Evolutionary conservation across 345 rosid species (phyloP), one percentile per base, ranked within the genome.

Genomic region (Boechera divaricarpa): DNA sequence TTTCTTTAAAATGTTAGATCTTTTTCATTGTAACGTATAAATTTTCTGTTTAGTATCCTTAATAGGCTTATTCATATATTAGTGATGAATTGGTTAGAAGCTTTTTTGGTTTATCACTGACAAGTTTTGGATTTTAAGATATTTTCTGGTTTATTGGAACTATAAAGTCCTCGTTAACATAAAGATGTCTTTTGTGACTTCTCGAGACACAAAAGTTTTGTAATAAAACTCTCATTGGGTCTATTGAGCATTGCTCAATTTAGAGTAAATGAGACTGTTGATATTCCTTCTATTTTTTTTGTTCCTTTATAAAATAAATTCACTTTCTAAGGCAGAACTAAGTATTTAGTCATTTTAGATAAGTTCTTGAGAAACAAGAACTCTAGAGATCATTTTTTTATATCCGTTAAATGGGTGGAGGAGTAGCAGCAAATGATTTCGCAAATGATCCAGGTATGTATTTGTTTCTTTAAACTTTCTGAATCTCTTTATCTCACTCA

Each of bases 321-420:
- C 24, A 21, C 24, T 21, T 21, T 21, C 24, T 21, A 21, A 21
- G 24, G 24, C 24, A 21, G 24, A 21, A 21, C 24, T 21, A 21
- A 21, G 24, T 21, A 21, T 21, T 21, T 21, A 21, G 24, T 21
- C 24, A 21, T 21, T 21, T 21, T 21, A 28, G 29, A 28, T 28
- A 2, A 28, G 18, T 29, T 11, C 5, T 64, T 45, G 8, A 45
- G 28, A 63, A 41, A 7, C 52, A 2, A 4, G 12, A 21, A 21
- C 24, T 36, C 9, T 36, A 16, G 6, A 41, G 24, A 21, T 21
- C 24, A 2, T 11, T 66, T 32, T 21, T 21, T 21, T 21, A 21
- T 21, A 21, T 21, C 24, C 24, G 24, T 6, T 31, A 35, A 36
- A 67, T 52, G 60, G 72, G 48, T 21, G 72, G 60, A 67, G 72